Conservation (phyloP, 805 yeast genomes). For the Diddensiella transvaalensis region DNA sequence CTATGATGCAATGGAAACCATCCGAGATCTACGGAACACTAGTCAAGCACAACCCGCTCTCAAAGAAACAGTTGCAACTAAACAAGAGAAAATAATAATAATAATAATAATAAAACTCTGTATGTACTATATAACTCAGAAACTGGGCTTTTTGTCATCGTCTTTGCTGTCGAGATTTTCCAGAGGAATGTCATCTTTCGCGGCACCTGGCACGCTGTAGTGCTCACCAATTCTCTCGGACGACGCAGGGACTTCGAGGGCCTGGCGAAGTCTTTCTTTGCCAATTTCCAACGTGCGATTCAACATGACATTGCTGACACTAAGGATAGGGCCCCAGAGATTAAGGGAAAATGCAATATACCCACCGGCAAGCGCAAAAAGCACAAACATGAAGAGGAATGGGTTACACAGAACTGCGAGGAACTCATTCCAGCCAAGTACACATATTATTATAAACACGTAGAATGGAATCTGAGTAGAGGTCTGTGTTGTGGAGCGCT, state of each 20-base stretch:
- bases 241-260: conserved; percentile 48
- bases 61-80: too few species aligned
- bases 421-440: conserved; percentile 94
- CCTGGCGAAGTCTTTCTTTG: conserved; percentile 57
- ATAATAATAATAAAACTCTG: too few species aligned
- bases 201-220: conserved; percentile 14
- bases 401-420: conserved; percentile 86
- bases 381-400: conserved; percentile 54
- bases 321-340: conserved; percentile 70
- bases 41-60: too few species aligned
- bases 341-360: conserved; percentile 69
- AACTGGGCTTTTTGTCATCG: too few species aligned
- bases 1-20: too few species aligned
- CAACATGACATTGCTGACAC: conserved; percentile 53
- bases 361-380: conserved; percentile 55
- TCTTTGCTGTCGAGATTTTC: conserved; percentile 8
- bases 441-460: conserved; percentile 66
- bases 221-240: not conserved
- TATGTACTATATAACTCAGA: too few species aligned
- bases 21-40: too few species aligned
- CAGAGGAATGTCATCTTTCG: conserved; percentile 33
- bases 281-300: conserved; percentile 55
- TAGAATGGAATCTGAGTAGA: conserved; percentile 80
- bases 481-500: conserved; percentile 75
- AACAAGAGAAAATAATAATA: too few species aligned